Evolutionary conservation across 768 basidiomycete species (phyloP).

Genomic region (Termitomyces heimii): DNA sequence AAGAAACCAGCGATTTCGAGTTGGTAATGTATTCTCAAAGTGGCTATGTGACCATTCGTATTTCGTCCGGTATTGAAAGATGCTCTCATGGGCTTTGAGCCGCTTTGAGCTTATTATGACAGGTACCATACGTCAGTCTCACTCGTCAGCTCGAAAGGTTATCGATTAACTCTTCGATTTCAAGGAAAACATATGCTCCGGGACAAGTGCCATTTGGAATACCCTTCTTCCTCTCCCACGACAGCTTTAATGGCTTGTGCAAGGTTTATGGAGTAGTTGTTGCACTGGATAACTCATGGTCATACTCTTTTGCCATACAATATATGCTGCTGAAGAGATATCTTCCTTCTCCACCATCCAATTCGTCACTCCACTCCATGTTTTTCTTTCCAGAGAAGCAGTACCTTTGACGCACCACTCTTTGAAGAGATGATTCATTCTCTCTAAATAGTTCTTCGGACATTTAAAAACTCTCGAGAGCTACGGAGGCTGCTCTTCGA

Average conservation of each 20-base stretch:
- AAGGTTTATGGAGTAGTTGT: not conserved
- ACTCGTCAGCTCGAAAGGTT: not conserved
- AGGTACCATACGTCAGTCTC: not conserved
- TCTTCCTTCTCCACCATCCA: not conserved
- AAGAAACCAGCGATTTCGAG: not conserved
- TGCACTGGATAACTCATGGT: not conserved
- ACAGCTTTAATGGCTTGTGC: not conserved
- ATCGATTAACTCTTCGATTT: not conserved
- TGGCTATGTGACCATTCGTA: not conserved
- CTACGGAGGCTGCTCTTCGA: not conserved
- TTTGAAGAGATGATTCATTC: not conserved
- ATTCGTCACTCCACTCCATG: not conserved
- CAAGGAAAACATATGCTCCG: not conserved
- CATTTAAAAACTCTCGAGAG: slow-evolving; percentile 6
- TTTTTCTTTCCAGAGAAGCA: not conserved
- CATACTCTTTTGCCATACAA: not conserved
- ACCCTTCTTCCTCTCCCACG: not conserved
- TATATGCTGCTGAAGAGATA: not conserved
- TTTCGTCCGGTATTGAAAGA: not conserved
- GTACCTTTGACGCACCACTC: not conserved
- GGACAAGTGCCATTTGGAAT: not conserved
- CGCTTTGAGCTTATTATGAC: no score
- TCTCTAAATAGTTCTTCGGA: not conserved
- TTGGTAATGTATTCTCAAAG: not conserved
- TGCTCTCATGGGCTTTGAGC: not conserved